Conservation (phyloP, 2,329 filamentous ascomycete species). For the Talaromyces rugulosus region DNA sequence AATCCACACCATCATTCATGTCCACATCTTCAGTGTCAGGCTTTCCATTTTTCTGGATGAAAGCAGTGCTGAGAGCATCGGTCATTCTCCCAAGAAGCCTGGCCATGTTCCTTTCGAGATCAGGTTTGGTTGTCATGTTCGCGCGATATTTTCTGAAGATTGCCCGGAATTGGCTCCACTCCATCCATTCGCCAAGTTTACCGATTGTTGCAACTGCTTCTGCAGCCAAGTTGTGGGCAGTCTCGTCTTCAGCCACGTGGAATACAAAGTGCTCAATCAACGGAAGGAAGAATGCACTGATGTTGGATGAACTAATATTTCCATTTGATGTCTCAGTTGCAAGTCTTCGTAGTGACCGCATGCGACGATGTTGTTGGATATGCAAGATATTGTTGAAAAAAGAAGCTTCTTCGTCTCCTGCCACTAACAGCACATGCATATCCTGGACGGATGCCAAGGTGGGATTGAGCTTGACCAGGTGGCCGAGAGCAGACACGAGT, state of each 20-base stretch:
- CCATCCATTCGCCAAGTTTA: constrained; percentile 67
- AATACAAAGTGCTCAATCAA: constrained; percentile 93
- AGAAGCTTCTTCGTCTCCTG: constrained; percentile 71
- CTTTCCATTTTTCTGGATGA: constrained; percentile 20
- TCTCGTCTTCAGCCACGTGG: constrained; percentile 64
- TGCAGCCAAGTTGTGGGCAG: constrained; percentile 74
- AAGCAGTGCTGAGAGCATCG: constrained; percentile 65
- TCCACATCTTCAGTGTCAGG: constrained; percentile 3
- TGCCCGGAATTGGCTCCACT: constrained; percentile 87
- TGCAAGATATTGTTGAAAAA: constrained; percentile 94
- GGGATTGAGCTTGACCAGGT: constrained; percentile 67
- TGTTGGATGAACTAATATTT: constrained; percentile 68
- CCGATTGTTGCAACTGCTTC: constrained; percentile 81
- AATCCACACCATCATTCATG: constrained; percentile 20
- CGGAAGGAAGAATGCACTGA: constrained; percentile 83
- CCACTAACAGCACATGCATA: constrained; percentile 65
- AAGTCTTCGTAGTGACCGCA: constrained; percentile 76
- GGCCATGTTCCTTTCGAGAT: constrained; percentile 80
- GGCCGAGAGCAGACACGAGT: constrained; percentile 73
- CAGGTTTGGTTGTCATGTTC: constrained; percentile 74
- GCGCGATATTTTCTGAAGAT: constrained; percentile 78
- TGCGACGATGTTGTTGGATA: constrained; percentile 79
- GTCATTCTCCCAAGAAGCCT: constrained; percentile 76
- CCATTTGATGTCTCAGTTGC: constrained; percentile 62
- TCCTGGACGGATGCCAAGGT: constrained; percentile 69